Evolutionary conservation across 441 rosid genomes (phyloP), one percentile per base, ranked within the genome.

Genomic region (Gossypium schwendimanii): DNA sequence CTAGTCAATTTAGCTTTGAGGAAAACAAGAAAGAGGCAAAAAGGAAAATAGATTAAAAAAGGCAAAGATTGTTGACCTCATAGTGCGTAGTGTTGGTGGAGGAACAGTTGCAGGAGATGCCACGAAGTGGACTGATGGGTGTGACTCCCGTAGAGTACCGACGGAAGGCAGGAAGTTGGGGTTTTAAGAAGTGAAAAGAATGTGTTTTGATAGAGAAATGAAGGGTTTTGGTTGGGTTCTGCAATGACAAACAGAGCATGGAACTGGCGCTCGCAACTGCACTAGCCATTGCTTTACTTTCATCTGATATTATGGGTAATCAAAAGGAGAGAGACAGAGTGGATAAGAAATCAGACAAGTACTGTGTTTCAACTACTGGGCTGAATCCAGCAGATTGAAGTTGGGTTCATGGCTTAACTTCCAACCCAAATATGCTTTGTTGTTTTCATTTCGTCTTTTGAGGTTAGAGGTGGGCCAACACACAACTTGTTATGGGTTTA

Each of bases 11-110:
- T 61, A 15, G 45, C 6, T 8, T 53, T 45, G 1, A 6, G 28
- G 44, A 60, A 57, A 12, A 23, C 57, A 63, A 4, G 17, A 12
- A 64, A 14, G 1, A 45, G 26, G 8, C 3, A 50, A 72, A 59
- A 44, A 59, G 23, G 11, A 21, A 7, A 14, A 59, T 5, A 57
- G 11, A 33, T 15, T 18, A 10, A 39, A 39, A 39, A 7, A 62
- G 17, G 44, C 23, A 36, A n/a, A 60, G 2, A 15, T 18, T 10
- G 2, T 63, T 36, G 10, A 87, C 92, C 91, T 91, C 90, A 53
- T 87, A 89, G 77, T 85, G 84, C 68, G 81, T 77, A 70, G 86
- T 81, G 77, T 36, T 85, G 26, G 87, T 72, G 64, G 89, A 87
- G 73, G 84, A 72, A 73, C 81, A 71, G 54, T 71, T 81, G 85